Conservation (phyloP, 106 monocot species). For the Dioscorea zingiberensis region DNA sequence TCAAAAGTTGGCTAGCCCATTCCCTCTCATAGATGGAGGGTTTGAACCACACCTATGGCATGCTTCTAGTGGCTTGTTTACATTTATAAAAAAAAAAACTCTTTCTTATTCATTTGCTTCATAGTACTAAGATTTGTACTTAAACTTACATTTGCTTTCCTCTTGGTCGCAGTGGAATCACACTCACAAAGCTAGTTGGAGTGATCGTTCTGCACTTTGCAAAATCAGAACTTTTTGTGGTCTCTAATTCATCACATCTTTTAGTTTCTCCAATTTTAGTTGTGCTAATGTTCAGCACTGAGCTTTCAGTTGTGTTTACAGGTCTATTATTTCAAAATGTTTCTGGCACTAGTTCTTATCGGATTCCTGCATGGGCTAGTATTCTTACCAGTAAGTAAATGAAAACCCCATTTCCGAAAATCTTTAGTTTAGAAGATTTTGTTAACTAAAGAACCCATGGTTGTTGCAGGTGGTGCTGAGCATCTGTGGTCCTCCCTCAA, state of each 20-base stretch:
- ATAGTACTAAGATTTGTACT: no score
- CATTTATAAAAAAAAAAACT: no score
- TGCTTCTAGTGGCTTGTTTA: no score
- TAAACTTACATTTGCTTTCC: not conserved
- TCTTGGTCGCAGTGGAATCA: constrained; percentile 72
- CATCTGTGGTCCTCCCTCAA: constrained; percentile 76
- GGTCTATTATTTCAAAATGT: constrained; percentile 99
- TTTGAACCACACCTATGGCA: no score
- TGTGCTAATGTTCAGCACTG: not conserved
- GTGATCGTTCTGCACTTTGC: constrained; percentile 85
- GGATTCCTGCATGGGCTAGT: constrained; percentile 94
- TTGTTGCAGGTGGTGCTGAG: constrained; percentile 74
- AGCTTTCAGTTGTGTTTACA: constrained; percentile 16
- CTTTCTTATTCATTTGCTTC: no score
- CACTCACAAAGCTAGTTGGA: constrained; percentile 92
- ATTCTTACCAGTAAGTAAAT: constrained; percentile 77
- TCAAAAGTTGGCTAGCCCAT: no score
- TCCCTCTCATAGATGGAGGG: no score
- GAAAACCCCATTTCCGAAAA: not conserved
- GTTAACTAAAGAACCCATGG: not conserved
- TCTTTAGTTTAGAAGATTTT: not conserved
- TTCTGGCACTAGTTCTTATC: constrained; percentile 78
- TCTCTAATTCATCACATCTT: constrained; percentile 17
- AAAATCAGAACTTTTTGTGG: constrained; percentile 94
- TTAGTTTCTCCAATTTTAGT: not conserved